phyloP scores from a whole-genome alignment of 441 rosid genomes.

The Euphorbia schlechtendalii region DNA sequence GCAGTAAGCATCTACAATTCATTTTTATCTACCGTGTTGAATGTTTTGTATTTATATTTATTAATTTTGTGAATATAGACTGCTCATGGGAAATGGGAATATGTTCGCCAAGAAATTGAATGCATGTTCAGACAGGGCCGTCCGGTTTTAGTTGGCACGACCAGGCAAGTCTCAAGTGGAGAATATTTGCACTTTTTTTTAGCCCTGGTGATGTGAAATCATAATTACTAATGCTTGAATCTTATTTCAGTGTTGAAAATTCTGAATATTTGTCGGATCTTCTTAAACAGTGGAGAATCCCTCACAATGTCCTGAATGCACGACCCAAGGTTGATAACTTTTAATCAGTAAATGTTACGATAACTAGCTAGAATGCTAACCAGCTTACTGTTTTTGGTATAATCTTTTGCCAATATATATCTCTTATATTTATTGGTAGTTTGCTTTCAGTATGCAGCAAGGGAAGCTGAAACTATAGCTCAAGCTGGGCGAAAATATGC shows the following conservation, averaged over 20 bases:
- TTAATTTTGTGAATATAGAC: slow-evolving; percentile 40
- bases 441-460: slow-evolving; percentile 73
- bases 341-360: slow-evolving; percentile 13
- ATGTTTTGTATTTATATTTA: background rate
- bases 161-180: slow-evolving; percentile 56
- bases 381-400: slow-evolving; percentile 2
- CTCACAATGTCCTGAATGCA: slow-evolving; percentile 93
- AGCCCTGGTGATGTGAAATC: no score
- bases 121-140: slow-evolving; percentile 90
- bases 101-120: slow-evolving; percentile 81
- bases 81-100: slow-evolving; percentile 93
- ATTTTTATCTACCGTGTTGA: background rate
- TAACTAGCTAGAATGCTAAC: slow-evolving; percentile 12
- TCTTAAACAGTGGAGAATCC: slow-evolving; percentile 72
- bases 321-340: slow-evolving; percentile 69
- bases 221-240: slow-evolving; percentile 17
- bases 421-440: slow-evolving; percentile 9
- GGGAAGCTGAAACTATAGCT: slow-evolving; percentile 89
- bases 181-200: no score
- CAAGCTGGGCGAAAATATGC: slow-evolving; percentile 94
- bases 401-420: slow-evolving; percentile 17
- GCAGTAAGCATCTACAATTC: slow-evolving; percentile 42
- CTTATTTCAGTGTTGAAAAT: slow-evolving; percentile 77
- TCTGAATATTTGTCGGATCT: slow-evolving; percentile 89
- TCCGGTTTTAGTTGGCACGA: slow-evolving; percentile 95